phyloP scores from a whole-genome alignment of 73 alveolate genomes.

The Paramecium caudatum region DNA sequence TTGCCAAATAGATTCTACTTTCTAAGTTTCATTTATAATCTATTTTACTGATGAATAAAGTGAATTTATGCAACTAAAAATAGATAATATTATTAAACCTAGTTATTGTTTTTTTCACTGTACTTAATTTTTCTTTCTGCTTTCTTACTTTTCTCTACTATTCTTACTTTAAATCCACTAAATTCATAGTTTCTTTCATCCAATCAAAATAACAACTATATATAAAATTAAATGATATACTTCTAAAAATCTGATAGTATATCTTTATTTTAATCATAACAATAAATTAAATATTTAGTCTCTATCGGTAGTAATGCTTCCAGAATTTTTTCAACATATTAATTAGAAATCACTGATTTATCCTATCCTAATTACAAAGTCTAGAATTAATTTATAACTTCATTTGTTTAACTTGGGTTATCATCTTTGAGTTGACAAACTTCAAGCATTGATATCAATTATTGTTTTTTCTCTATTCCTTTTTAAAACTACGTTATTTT shows the following conservation, averaged over 20 bases:
- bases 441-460: background rate
- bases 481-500: background rate
- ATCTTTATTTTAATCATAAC: conserved; percentile 44
- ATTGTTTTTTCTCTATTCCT: background rate
- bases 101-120: background rate
- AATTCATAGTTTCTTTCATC: background rate
- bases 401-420: background rate
- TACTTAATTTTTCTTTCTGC: background rate
- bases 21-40: background rate
- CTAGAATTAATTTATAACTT: background rate
- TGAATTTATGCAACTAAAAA: conserved; percentile 24
- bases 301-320: conserved; percentile 16
- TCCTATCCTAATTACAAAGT: background rate
- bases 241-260: background rate
- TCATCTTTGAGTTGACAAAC: conserved; percentile 7
- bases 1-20: conserved; percentile 5
- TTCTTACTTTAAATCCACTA: background rate
- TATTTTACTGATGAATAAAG: background rate
- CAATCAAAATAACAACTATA: background rate
- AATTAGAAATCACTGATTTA: background rate
- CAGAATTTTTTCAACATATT: background rate
- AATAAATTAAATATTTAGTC: background rate
- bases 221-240: background rate
- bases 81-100: background rate
- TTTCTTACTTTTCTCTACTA: background rate